phyloP scores from a whole-genome alignment of 371 early-diverging fungal genomes.

The Choanephora cucurbitarum region DNA sequence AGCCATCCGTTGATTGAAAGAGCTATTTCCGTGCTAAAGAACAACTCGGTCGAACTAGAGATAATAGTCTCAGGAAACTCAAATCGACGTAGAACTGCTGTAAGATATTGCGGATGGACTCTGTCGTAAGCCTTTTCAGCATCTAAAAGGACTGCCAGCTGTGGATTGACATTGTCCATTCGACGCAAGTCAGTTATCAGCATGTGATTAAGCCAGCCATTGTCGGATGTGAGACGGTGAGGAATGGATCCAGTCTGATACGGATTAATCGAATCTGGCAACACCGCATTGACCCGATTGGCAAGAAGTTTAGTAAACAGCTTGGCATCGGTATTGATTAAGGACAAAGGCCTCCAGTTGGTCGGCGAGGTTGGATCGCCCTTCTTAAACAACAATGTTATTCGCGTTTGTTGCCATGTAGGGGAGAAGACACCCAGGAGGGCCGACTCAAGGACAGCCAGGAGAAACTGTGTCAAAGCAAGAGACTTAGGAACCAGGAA shows the following conservation, averaged over 20 bases:
- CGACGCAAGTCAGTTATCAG: too few species aligned
- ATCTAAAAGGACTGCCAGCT: too few species aligned
- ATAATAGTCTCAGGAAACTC: too few species aligned
- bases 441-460: slow-evolving; percentile 16
- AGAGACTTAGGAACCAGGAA: neutral
- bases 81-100: too few species aligned
- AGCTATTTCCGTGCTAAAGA: too few species aligned
- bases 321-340: slow-evolving; percentile 35
- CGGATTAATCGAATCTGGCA: slow-evolving; percentile 10
- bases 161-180: too few species aligned
- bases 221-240: slow-evolving; percentile 20
- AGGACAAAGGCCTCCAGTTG: slow-evolving; percentile 30
- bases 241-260: slow-evolving; percentile 20
- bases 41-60: too few species aligned
- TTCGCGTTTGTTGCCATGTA: slow-evolving; percentile 22
- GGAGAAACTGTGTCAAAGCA: slow-evolving; percentile 2
- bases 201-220: slow-evolving; percentile 21
- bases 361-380: slow-evolving; percentile 22
- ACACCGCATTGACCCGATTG: slow-evolving; percentile 9
- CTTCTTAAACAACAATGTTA: slow-evolving; percentile 37
- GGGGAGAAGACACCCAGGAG: slow-evolving; percentile 4
- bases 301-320: slow-evolving; percentile 28
- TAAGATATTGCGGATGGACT: too few species aligned
- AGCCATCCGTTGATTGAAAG: too few species aligned
- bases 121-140: too few species aligned